phyloP scores from a whole-genome alignment of 2,329 filamentous ascomycete genomes.

The Ophiostoma fasciatum region DNA sequence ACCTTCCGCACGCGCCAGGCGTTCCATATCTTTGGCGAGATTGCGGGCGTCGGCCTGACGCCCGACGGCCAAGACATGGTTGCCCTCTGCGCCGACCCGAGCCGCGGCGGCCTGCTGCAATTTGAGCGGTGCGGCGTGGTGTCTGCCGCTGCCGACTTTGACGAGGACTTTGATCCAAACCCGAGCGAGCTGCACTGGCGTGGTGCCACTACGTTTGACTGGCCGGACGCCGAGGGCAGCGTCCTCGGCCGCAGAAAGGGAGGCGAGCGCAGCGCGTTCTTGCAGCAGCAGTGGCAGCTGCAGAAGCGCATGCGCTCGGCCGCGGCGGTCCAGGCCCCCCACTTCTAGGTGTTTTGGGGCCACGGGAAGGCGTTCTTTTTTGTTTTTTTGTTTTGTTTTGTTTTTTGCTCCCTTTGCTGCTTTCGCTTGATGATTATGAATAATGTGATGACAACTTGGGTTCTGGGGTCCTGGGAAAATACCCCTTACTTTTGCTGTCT shows the following conservation, averaged over 20 bases:
- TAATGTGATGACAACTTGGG: no score
- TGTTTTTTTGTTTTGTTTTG: neutral
- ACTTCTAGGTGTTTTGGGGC: no score
- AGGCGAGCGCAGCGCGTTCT: no score
- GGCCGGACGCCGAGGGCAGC: no score
- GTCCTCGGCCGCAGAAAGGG: no score
- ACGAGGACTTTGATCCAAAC: slow-evolving; percentile 1
- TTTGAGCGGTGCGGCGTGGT: slow-evolving; percentile 35
- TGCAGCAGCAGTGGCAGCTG: no score
- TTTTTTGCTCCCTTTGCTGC: neutral
- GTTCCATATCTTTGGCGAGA: slow-evolving; percentile 60
- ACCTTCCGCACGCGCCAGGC: slow-evolving; percentile 52
- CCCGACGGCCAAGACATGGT: slow-evolving; percentile 54
- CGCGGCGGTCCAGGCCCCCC: neutral
- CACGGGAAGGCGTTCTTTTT: neutral
- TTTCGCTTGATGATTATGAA: neutral
- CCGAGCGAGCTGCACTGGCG: slow-evolving; percentile 1
- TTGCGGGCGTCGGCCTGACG: slow-evolving; percentile 52
- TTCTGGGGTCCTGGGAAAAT: no score
- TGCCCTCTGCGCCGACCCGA: slow-evolving; percentile 49
- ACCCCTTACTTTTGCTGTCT: no score
- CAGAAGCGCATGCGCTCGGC: neutral
- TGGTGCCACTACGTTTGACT: slow-evolving; percentile 3
- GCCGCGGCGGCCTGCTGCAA: slow-evolving; percentile 52
- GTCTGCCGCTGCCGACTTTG: slow-evolving; percentile 18